phyloP scores from a whole-genome alignment of 352 stramenopile genomes.

The Pythium sukuiense region DNA sequence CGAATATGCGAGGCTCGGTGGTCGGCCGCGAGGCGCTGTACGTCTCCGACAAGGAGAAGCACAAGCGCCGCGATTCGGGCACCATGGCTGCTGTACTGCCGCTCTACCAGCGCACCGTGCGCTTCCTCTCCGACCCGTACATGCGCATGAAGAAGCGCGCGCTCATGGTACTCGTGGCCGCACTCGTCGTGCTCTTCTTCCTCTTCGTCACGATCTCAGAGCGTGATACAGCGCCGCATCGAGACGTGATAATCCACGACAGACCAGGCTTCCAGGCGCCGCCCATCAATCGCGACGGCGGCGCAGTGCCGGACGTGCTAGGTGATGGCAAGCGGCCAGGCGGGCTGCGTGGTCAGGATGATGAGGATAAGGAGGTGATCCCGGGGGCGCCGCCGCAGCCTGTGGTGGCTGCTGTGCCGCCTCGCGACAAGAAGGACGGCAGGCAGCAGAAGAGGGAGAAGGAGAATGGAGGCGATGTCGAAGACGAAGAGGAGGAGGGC shows the following conservation, averaged over 20 bases:
- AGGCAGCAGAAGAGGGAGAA: background rate
- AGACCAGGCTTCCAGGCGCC: constrained; percentile 28
- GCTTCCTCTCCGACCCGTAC: constrained; percentile 59
- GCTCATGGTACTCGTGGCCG: constrained; percentile 33
- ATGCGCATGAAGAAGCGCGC: constrained; percentile 55
- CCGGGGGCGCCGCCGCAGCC: constrained; percentile 18
- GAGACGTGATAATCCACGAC: constrained; percentile 20
- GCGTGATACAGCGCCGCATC: constrained; percentile 2
- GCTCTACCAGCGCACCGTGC: constrained; percentile 68
- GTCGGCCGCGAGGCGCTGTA: constrained; percentile 11
- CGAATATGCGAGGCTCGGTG: constrained; percentile 14
- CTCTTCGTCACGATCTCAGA: constrained; percentile 41
- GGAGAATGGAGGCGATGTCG: background rate
- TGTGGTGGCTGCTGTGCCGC: constrained; percentile 12
- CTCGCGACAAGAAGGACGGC: background rate
- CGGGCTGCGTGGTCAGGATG: constrained; percentile 13
- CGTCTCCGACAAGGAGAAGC: constrained; percentile 11
- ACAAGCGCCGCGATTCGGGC: constrained; percentile 14
- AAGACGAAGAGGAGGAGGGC: background rate
- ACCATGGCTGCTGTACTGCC: constrained; percentile 33
- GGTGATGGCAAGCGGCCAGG: constrained; percentile 9
- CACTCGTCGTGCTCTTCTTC: constrained; percentile 63
- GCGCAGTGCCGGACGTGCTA: background rate
- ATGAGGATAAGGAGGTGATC: background rate
- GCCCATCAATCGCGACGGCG: background rate